These are phyloP conservation scores for Candida loeiensis DNA, from an alignment of 805 yeast genomes.

Conservation along the genomic window DNA sequence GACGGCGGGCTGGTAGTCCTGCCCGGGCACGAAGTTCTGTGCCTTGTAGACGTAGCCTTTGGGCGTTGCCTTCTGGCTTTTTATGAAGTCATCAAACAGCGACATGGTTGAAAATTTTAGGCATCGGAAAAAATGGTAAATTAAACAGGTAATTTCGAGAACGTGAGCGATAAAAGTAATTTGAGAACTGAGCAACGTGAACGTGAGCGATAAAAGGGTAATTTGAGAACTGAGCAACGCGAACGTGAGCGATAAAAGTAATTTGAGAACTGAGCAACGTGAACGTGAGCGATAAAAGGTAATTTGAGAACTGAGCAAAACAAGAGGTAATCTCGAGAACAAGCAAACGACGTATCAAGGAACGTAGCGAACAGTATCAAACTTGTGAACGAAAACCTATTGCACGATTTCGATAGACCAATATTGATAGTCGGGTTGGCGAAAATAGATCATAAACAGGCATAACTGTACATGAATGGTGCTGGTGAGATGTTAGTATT, in stretches of 20 bases:
- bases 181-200: too few species aligned
- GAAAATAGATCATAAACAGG: too few species aligned
- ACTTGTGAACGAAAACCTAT: too few species aligned
- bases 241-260: not conserved
- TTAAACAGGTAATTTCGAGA: not conserved
- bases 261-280: not conserved
- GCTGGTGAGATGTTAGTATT: too few species aligned
- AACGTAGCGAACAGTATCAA: too few species aligned
- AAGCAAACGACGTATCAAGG: too few species aligned
- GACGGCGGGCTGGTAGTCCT: slow-evolving; percentile 8
- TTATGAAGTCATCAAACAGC: slow-evolving; percentile 48
- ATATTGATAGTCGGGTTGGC: too few species aligned
- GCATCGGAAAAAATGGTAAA: not conserved
- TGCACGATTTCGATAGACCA: too few species aligned
- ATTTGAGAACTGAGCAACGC: not conserved
- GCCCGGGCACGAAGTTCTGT: slow-evolving; percentile 5
- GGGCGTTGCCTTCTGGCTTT: slow-evolving; percentile 38
- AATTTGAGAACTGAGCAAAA: too few species aligned
- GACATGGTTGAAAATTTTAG: slow-evolving; percentile 17
- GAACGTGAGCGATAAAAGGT: not conserved
- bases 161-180: not conserved
- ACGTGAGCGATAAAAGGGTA: not conserved
- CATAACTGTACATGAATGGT: too few species aligned
- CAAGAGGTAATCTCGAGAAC: too few species aligned
- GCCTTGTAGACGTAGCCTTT: slow-evolving; percentile 23